A percentile compares a stretch with the other conserved stretches of the same genome.
Evolutionary conservation across 1,284 basidiomycete species (phyloP).

Genomic region (Irpex rosettiformis): DNA sequence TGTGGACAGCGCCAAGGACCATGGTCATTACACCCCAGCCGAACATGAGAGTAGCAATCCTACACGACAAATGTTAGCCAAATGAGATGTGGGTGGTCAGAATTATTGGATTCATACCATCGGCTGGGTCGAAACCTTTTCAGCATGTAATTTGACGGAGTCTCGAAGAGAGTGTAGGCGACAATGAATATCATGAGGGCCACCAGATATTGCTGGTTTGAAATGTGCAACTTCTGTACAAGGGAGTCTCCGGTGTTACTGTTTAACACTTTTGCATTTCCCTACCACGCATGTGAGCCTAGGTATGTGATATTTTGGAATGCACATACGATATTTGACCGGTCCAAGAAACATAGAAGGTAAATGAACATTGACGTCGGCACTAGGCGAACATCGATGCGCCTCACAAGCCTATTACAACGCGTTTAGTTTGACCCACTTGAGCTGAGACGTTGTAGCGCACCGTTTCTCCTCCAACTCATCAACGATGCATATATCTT

Average conservation of each 20-base stretch:
- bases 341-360: conserved; percentile 35
- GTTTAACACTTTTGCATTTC: conserved; percentile 37
- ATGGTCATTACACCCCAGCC: conserved; percentile 40
- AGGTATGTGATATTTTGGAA: too few relatives aligned
- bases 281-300: too few relatives aligned
- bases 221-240: conserved; percentile 28
- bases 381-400: conserved; percentile 25
- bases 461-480: background rate
- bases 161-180: conserved; percentile 35
- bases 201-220: conserved; percentile 31
- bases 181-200: conserved; percentile 39
- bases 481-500: background rate
- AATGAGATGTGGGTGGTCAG: background rate
- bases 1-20: conserved; percentile 30
- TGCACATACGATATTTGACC: conserved; percentile 34
- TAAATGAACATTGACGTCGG: conserved; percentile 33
- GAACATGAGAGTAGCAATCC: conserved; percentile 36
- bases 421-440: too few relatives aligned
- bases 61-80: background rate
- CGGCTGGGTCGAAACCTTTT: conserved; percentile 37
- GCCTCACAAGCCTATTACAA: conserved; percentile 25
- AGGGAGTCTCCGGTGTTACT: conserved; percentile 30
- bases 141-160: conserved; percentile 39
- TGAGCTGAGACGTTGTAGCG: background rate
- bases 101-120: conserved; percentile 14